phyloP scores from a whole-genome alignment of 106 monocot species.

The Apostasia ramifera region DNA sequence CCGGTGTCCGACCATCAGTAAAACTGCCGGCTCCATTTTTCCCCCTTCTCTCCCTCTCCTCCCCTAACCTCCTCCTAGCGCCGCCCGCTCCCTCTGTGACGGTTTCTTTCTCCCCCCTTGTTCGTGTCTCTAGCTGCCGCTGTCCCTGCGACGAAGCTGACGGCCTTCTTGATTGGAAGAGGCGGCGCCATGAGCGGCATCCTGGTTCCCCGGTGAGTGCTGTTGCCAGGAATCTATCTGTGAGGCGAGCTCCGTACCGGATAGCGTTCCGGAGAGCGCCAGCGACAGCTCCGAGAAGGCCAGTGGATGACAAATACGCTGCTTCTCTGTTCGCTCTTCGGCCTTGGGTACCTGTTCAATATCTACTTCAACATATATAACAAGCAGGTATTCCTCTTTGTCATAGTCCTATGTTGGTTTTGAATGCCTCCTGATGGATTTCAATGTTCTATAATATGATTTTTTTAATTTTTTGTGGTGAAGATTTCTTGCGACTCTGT shows the following conservation, averaged over 20 bases:
- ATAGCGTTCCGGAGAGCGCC: conserved; percentile 4
- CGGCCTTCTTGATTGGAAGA: neutral
- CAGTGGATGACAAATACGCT: conserved; percentile 24
- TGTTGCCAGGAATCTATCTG: neutral
- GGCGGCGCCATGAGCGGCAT: neutral
- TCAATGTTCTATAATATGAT: neutral
- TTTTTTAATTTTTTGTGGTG: neutral
- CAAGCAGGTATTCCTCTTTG: conserved; percentile 28
- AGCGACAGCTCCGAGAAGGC: conserved; percentile 3
- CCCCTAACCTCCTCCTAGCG: conserved; percentile 4
- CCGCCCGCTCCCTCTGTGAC: conserved; percentile 7
- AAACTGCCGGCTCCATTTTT: conserved; percentile 23
- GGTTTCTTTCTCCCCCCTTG: neutral
- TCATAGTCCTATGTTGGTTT: neutral
- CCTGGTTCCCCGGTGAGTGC: neutral
- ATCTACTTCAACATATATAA: conserved; percentile 81
- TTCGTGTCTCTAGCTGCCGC: neutral
- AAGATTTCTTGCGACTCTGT: no score
- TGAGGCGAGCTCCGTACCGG: conserved; percentile 11
- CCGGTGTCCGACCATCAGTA: no score
- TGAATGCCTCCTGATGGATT: neutral
- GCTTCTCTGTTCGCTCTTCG: conserved; percentile 48
- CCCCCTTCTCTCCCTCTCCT: conserved; percentile 13
- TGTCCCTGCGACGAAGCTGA: neutral
- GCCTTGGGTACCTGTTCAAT: conserved; percentile 66